These are phyloP conservation scores for Vitis hybrid DNA, from an alignment of 177 flowering plant genomes.

Conservation along the genomic window DNA sequence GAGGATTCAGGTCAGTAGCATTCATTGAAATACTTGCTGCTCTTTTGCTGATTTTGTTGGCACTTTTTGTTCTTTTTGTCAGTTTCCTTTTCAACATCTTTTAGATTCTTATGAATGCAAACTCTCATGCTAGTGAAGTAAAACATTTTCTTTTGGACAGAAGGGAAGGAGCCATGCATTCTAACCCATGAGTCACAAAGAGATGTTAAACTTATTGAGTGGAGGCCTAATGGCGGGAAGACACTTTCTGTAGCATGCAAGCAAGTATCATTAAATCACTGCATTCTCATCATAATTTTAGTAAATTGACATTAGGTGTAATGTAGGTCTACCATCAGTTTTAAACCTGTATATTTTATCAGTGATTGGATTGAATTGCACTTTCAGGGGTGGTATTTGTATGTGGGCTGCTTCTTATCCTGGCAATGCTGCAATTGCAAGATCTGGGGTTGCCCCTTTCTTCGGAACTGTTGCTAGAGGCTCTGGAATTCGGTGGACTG, in stretches of 20 bases:
- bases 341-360: neutral
- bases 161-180: conserved; percentile 70
- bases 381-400: conserved; percentile 90
- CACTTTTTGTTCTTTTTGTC: neutral
- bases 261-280: conserved; percentile 40
- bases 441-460: conserved; percentile 69
- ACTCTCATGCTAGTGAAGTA: neutral
- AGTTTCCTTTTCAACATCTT: neutral
- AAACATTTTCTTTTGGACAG: conserved; percentile 31
- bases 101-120: neutral
- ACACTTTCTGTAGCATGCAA: conserved; percentile 93
- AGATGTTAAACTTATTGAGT: conserved; percentile 67
- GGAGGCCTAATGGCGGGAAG: conserved; percentile 99
- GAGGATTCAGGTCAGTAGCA: conserved; percentile 74
- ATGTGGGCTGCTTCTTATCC: conserved; percentile 96
- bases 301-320: conserved; percentile 2
- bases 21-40: neutral
- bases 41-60: neutral
- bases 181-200: conserved; percentile 72
- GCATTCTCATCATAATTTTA: conserved; percentile 5
- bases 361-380: conserved; percentile 1
- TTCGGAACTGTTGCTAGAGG: conserved; percentile 70
- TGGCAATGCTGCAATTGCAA: conserved; percentile 82
- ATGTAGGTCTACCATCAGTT: neutral
- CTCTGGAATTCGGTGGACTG: conserved; percentile 75